phyloP scores from a whole-genome alignment of 2,329 filamentous ascomycete genomes.

The Diaporthe caulivora region DNA sequence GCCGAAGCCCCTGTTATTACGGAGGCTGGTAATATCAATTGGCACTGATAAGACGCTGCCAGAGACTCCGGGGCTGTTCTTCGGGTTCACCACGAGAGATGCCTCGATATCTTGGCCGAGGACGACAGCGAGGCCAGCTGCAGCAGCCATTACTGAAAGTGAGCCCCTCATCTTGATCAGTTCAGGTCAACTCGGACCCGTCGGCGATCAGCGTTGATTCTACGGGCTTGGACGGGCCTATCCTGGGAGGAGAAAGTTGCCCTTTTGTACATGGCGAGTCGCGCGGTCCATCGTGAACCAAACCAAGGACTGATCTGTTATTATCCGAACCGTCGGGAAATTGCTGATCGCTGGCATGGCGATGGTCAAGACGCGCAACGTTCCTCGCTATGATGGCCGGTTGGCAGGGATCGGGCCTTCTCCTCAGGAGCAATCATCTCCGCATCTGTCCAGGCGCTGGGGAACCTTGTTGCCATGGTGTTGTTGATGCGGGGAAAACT shows the following conservation, averaged over 20 bases:
- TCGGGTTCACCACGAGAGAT: slow-evolving; percentile 36
- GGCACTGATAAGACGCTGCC: slow-evolving; percentile 33
- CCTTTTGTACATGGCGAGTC: not conserved
- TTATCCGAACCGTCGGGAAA: slow-evolving; percentile 20
- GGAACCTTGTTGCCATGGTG: not conserved
- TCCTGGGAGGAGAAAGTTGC: not conserved
- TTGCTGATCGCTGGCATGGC: not conserved
- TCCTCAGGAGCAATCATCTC: slow-evolving; percentile 29
- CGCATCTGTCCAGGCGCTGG: slow-evolving; percentile 21
- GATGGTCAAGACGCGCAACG: not conserved
- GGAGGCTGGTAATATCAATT: slow-evolving; percentile 37
- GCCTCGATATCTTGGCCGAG: not conserved
- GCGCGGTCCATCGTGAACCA: slow-evolving; percentile 7
- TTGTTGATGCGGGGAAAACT: slow-evolving; percentile 24
- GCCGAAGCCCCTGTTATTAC: slow-evolving; percentile 41
- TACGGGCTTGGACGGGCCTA: not conserved
- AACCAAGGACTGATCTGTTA: not conserved
- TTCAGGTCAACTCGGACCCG: not conserved
- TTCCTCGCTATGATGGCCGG: not conserved
- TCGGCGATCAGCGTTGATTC: not conserved
- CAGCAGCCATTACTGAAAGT: not conserved
- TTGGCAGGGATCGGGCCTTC: slow-evolving; percentile 8
- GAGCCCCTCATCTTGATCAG: not conserved
- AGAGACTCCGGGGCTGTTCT: slow-evolving; percentile 35
- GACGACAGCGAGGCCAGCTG: slow-evolving; percentile 1